These are phyloP conservation scores for Zygosaccharomyces siamensis DNA, from an alignment of 805 yeast species.

Conservation along the genomic window DNA sequence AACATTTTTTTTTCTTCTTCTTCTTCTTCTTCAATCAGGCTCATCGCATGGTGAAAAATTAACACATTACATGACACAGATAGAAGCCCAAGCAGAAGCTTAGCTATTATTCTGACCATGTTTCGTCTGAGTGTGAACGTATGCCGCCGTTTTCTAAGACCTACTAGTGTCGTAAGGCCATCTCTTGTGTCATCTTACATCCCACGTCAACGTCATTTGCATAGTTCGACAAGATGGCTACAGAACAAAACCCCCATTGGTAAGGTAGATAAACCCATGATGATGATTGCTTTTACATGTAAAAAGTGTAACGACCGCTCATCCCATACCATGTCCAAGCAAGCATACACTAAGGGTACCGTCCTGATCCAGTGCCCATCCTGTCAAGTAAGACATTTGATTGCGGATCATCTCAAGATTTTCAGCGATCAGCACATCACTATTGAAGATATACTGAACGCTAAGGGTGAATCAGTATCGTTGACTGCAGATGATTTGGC, in stretches of 20 bases:
- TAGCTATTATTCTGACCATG: too few relatives aligned
- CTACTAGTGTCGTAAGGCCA: not conserved
- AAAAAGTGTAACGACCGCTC: constrained; percentile 81
- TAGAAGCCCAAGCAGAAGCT: too few relatives aligned
- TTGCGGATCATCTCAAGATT: constrained; percentile 82
- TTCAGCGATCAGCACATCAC: constrained; percentile 71
- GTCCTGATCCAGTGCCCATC: constrained; percentile 90
- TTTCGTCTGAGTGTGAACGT: too few relatives aligned
- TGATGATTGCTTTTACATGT: constrained; percentile 89
- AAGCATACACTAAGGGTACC: constrained; percentile 82
- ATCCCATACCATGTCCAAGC: constrained; percentile 86
- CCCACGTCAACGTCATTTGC: not conserved
- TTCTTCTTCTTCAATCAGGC: too few relatives aligned
- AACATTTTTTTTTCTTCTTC: too few relatives aligned
- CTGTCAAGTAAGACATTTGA: constrained; percentile 80
- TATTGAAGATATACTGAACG: constrained; percentile 70
- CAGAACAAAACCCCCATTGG: constrained; percentile 5
- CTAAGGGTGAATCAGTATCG: constrained; percentile 71
- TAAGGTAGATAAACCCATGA: constrained; percentile 68
- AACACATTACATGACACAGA: too few relatives aligned
- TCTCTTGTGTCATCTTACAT: too few relatives aligned
- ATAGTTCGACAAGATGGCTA: not conserved
- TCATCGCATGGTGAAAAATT: too few relatives aligned
- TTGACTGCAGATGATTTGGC: constrained; percentile 62
- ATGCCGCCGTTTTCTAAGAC: not conserved